Base-by-base conservation (phyloP, 164 flowering plant genomes). In the Brasenia schreberi region DNA sequence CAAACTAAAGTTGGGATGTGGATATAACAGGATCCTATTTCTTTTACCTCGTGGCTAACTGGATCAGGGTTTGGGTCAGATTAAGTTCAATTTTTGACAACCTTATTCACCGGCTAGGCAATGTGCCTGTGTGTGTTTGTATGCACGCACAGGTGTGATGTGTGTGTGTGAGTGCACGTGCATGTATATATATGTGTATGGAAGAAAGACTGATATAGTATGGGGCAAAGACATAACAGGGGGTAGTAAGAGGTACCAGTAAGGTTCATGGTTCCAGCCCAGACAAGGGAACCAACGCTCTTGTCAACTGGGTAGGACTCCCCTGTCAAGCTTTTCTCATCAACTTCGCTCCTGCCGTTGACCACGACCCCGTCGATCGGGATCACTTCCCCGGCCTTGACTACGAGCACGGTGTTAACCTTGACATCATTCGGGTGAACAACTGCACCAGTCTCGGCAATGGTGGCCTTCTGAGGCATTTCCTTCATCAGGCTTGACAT, bases 191-290 rank as follows among this genome's bases (percentile, higher is more conserved):
- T 33, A 33, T 33, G 39, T 33, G 39, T 33, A 33, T 33, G 39
- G 39, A 33, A 33, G 39, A n/a, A n/a, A 33, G 39, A 33, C 39
- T 33, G 39, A 33, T 33, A 33, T 33, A 33, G 39, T 33, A 33
- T 33, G 3, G 39, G 4, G 1, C 39, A 33, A 33, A 33, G 2
- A 33, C 39, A 33, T 1, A 33, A 33, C 4, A 33, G 39, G 39
- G 39, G 39, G 39, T 33, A 33, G 39, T 33, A 5, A 49, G 9
- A 49, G 16, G 10, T 61, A 92, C 98, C 98, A 74, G 89, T 91
- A 59, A 89, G 70, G 67, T 94, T 94, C 59, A 91, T 84, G 42
- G 98, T 89, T 65, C 98, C 97, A 14, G 96, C 98, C 90, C 87
- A 87, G 39, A 94, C 97, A 64, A 33, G 70, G 9, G 91, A 86